phyloP scores from a whole-genome alignment of 768 basidiomycete species.

The Exsudoporus frostii region DNA sequence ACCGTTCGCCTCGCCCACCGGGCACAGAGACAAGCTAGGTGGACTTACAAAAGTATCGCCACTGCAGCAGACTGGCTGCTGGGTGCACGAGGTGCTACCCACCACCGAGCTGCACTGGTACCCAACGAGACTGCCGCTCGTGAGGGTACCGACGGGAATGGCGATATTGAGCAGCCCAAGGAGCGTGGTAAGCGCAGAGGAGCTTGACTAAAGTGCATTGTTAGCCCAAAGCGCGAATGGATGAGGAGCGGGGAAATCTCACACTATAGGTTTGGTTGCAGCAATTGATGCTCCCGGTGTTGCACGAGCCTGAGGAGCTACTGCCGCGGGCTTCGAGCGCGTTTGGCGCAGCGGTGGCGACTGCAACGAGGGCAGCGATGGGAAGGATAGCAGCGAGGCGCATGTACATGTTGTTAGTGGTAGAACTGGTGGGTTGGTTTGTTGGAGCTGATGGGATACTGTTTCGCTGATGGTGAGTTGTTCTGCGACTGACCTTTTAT shows the following conservation, averaged over 20 bases:
- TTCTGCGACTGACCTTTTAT: constrained; percentile 6
- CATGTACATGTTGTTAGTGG: constrained; percentile 2
- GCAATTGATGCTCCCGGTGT: constrained; percentile 6
- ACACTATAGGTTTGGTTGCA: constrained; percentile 1
- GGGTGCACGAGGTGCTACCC: constrained; percentile 3
- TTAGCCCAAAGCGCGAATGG: neutral
- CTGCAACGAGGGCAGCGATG: constrained; percentile 8
- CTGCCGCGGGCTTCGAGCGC: neutral
- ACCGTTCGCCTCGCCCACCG: rapidly evolving
- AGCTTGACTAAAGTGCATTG: neutral
- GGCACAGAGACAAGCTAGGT: too few relatives aligned
- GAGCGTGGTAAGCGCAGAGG: neutral
- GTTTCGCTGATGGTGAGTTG: neutral
- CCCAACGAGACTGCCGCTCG: constrained; percentile 13
- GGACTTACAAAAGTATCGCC: constrained; percentile 11
- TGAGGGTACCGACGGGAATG: neutral
- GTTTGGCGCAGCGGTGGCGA: constrained; percentile 6
- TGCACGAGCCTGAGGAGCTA: constrained; percentile 3
- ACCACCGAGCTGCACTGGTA: neutral
- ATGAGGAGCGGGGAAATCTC: neutral
- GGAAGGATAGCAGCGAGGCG: constrained; percentile 7
- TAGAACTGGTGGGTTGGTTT: neutral
- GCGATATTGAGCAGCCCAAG: neutral
- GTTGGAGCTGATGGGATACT: neutral
- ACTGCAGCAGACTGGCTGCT: constrained; percentile 20